phyloP scores from a whole-genome alignment of 2,329 filamentous ascomycete genomes.

The Aspergillus chevalieri region DNA sequence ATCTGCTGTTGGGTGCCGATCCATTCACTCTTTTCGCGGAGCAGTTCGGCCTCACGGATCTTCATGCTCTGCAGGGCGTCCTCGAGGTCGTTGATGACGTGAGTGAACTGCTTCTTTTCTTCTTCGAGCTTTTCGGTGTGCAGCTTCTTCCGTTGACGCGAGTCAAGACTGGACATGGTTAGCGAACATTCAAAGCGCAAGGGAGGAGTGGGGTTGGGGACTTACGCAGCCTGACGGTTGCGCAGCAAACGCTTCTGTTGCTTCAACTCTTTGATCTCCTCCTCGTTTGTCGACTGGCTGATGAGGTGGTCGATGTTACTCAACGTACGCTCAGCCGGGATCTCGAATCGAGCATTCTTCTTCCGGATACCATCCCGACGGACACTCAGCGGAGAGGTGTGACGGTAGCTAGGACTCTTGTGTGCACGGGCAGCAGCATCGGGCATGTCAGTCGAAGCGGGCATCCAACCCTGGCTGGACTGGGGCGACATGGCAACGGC shows the following conservation, averaged over 20 bases:
- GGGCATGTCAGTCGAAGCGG: conserved; percentile 41
- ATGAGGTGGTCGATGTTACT: conserved; percentile 94
- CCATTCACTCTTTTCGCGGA: conserved; percentile 56
- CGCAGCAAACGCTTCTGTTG: conserved; percentile 91
- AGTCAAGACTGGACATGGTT: conserved; percentile 61
- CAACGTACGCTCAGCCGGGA: conserved; percentile 86
- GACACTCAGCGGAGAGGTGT: conserved; percentile 65
- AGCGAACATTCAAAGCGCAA: conserved; percentile 6
- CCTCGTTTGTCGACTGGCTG: conserved; percentile 69
- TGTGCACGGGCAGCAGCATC: conserved; percentile 50
- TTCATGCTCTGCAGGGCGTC: conserved; percentile 66
- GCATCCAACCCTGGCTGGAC: conserved; percentile 53
- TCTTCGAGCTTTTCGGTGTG: conserved; percentile 95
- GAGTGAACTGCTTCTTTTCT: conserved; percentile 88
- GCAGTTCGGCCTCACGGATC: conserved; percentile 48
- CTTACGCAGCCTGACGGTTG: conserved; percentile 95
- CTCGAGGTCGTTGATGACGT: conserved; percentile 70
- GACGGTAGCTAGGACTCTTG: conserved; percentile 61
- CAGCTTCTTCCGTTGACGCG: conserved; percentile 93
- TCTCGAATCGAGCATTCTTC: conserved; percentile 98
- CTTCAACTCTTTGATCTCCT: conserved; percentile 96
- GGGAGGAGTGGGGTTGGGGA: conserved; percentile 20
- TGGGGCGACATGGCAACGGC: conserved; percentile 56
- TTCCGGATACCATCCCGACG: conserved; percentile 88
- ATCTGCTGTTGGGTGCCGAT: conserved; percentile 67